Conservation (phyloP, 1,284 basidiomycete genomes). For the Trichosporon asahii region DNA sequence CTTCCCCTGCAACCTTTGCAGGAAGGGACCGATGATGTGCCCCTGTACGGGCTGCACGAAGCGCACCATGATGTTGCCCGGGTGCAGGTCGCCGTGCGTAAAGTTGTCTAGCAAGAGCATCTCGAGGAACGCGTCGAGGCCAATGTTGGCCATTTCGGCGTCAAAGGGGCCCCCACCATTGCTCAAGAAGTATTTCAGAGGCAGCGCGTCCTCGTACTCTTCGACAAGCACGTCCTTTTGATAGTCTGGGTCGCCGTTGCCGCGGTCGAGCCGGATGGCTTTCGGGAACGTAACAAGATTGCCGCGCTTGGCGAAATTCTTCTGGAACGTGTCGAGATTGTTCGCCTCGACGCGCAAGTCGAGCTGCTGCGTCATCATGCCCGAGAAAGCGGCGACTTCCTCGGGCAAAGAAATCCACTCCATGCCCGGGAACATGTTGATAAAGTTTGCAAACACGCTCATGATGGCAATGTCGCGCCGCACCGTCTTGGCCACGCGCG, state of each 20-base stretch:
- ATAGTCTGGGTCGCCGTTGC: background rate
- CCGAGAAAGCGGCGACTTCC: conserved; percentile 89
- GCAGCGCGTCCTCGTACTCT: conserved; percentile 88
- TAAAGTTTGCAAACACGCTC: conserved; percentile 78
- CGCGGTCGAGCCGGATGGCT: conserved; percentile 6
- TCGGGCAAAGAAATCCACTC: conserved; percentile 95
- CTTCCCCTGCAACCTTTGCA: conserved; percentile 37
- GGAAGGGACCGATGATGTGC: conserved; percentile 54
- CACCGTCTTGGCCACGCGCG: conserved; percentile 75
- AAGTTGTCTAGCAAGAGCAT: conserved; percentile 99
- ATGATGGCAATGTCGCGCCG: conserved; percentile 79
- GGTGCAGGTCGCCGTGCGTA: conserved; percentile 81
- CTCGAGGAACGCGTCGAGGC: conserved; percentile 93
- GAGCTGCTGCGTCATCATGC: conserved; percentile 96
- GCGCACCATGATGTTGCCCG: conserved; percentile 95
- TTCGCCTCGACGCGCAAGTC: conserved; percentile 87
- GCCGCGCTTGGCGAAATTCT: conserved; percentile 72
- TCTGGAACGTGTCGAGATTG: conserved; percentile 80
- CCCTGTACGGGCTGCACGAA: conserved; percentile 77
- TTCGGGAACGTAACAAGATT: conserved; percentile 80
- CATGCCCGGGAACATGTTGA: conserved; percentile 85
- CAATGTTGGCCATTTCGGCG: conserved; percentile 82
- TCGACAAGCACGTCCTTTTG: conserved; percentile 78
- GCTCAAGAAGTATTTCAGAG: conserved; percentile 79
- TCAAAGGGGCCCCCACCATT: conserved; percentile 91